A percentile compares a stretch with the other conserved stretches of the same genome.
Conservation (phyloP, 2,329 filamentous ascomycete species). For the Didymella keratinophila region DNA sequence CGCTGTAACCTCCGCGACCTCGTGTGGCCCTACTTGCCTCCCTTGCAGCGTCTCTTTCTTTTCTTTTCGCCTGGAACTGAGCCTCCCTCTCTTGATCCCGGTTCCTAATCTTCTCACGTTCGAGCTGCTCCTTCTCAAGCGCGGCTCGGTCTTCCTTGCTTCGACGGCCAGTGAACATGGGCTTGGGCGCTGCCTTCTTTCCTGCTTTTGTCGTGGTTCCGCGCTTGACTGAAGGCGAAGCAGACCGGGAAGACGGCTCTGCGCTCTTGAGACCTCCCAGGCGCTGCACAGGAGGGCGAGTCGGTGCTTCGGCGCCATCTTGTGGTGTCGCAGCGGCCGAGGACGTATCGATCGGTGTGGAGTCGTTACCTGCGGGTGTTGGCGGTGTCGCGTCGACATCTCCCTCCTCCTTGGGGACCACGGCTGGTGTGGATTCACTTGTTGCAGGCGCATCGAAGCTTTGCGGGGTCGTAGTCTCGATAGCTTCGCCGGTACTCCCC, state of each 20-base stretch:
- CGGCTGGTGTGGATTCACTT: constrained; percentile 5
- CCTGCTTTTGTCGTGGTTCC: constrained; percentile 33
- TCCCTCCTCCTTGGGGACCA: constrained; percentile 35
- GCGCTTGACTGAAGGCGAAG: constrained; percentile 41
- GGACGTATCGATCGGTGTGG: constrained; percentile 25
- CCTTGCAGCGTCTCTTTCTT: constrained; percentile 27
- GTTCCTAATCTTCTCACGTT: constrained; percentile 50
- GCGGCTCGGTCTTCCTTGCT: constrained; percentile 56
- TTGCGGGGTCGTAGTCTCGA: constrained; percentile 27
- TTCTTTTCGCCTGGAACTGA: constrained; percentile 28
- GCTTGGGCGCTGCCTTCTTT: constrained; percentile 45
- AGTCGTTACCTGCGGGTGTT: constrained; percentile 18
- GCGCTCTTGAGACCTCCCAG: constrained; percentile 41
- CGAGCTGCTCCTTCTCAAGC: constrained; percentile 50
- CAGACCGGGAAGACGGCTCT: constrained; percentile 41
- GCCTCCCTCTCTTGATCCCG: constrained; percentile 41
- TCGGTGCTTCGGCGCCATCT: constrained; percentile 28
- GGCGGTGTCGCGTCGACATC: constrained; percentile 26
- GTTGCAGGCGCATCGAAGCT: constrained; percentile 22
- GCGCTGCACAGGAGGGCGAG: constrained; percentile 36
- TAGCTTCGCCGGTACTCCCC: constrained; percentile 22
- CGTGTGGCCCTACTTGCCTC: constrained; percentile 39
- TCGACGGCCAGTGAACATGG: constrained; percentile 55
- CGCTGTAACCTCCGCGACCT: constrained; percentile 55
- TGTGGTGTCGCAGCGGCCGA: constrained; percentile 27